Conservation (phyloP, 2,329 filamentous ascomycete species). For the Fusarium neocosmosporiellum region DNA sequence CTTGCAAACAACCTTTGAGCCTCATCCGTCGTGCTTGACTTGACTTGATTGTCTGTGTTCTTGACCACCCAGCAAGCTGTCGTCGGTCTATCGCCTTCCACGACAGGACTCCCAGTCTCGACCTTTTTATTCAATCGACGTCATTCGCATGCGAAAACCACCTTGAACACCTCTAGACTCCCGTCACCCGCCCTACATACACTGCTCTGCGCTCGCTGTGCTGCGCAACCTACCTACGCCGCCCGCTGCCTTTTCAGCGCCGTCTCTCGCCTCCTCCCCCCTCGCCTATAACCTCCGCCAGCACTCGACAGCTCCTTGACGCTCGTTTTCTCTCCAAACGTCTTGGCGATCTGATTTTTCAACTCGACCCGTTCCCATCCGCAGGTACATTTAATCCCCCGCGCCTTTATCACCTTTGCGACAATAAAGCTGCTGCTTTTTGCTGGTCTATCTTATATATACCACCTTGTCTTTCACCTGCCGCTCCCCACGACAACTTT, state of each 20-base stretch:
- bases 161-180: conserved; percentile 5
- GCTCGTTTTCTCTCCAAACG: conserved; percentile 38
- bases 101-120: not conserved
- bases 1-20: conserved; percentile 30
- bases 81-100: not conserved
- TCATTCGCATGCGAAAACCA: conserved; percentile 32
- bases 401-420: conserved; percentile 1
- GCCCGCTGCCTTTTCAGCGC: conserved; percentile 8
- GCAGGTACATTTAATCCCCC: conserved; percentile 25
- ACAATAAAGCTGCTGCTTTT: conserved; percentile 1
- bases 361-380: conserved; percentile 28
- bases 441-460: conserved; percentile 15
- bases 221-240: not conserved
- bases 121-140: conserved; percentile 18
- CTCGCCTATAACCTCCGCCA: conserved; percentile 28
- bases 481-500: conserved; percentile 20
- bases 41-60: conserved; percentile 17
- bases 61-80: conserved; percentile 1
- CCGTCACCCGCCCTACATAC: conserved; percentile 6
- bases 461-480: conserved; percentile 15
- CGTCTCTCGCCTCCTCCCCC: conserved; percentile 16
- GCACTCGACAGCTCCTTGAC: conserved; percentile 25
- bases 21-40: conserved; percentile 13
- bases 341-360: conserved; percentile 38
- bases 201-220: not conserved